These are phyloP conservation scores for Tubosaeta sp. DNA, from an alignment of 768 basidiomycete species.

Conservation along the genomic window DNA sequence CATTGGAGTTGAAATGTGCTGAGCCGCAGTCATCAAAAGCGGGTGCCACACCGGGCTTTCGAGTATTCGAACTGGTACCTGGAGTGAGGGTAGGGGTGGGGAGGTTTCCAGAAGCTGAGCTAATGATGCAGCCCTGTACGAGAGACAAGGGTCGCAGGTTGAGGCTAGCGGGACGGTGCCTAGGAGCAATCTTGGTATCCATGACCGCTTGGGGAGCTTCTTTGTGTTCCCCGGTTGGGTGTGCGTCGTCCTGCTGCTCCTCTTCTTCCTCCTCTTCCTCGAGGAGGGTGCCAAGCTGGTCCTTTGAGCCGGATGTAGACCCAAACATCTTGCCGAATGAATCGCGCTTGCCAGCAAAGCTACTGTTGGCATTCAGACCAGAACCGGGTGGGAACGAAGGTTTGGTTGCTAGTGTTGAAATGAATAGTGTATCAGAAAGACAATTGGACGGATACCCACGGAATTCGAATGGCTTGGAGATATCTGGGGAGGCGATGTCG, in stretches of 20 bases:
- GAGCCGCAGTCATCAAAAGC: constrained; percentile 23
- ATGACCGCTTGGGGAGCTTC: constrained; percentile 25
- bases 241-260: constrained; percentile 61
- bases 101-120: constrained; percentile 33
- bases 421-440: not conserved
- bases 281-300: constrained; percentile 71
- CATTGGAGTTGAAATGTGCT: constrained; percentile 8
- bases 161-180: constrained; percentile 62
- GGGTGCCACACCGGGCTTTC: constrained; percentile 27
- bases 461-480: constrained; percentile 60
- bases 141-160: constrained; percentile 71
- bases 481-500: constrained; percentile 59
- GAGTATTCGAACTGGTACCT: constrained; percentile 39
- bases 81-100: constrained; percentile 57
- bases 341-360: constrained; percentile 64
- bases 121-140: constrained; percentile 47
- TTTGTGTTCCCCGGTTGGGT: constrained; percentile 1
- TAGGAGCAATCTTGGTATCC: constrained; percentile 35
- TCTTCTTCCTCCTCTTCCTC: constrained; percentile 90
- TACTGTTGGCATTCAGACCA: constrained; percentile 36
- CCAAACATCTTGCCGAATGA: constrained; percentile 71
- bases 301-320: constrained; percentile 60
- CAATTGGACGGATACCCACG: constrained; percentile 42
- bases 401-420: constrained; percentile 47
- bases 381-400: constrained; percentile 52